Conservation (phyloP, 352 stramenopile species). For the Phytopythium sindhum region DNA sequence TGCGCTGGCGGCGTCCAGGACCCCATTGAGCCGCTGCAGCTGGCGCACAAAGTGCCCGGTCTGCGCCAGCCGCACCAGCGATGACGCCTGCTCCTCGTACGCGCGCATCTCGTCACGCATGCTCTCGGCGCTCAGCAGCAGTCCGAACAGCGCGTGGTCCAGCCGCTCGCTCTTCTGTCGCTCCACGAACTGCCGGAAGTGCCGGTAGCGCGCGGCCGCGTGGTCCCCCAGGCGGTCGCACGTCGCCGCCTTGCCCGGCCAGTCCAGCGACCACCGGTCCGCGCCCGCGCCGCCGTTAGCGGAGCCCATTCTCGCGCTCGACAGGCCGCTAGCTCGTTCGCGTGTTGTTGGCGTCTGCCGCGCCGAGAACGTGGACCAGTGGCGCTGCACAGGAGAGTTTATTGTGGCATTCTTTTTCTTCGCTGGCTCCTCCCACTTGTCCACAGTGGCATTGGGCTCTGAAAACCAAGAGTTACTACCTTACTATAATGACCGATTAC, state of each 20-base stretch:
- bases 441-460: neutral
- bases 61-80: neutral
- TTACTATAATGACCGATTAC: neutral
- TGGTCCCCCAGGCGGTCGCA: neutral
- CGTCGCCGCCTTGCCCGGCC: neutral
- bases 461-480: neutral
- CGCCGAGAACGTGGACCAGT: too few relatives aligned
- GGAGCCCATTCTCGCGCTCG: neutral
- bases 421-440: neutral
- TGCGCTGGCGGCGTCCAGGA: neutral
- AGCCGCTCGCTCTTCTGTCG: neutral
- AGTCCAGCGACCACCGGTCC: constrained; percentile 1
- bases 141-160: constrained; percentile 1
- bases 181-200: constrained; percentile 4
- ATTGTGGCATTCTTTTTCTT: too few relatives aligned
- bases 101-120: constrained; percentile 6
- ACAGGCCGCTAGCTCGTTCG: neutral
- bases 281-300: neutral
- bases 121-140: constrained; percentile 7
- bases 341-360: neutral
- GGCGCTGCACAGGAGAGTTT: too few relatives aligned
- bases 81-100: neutral
- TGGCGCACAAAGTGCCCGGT: constrained; percentile 2
- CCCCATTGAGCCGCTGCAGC: neutral
- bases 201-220: neutral